phyloP scores from a whole-genome alignment of 1,284 basidiomycete species.

The Paramarasmius palmivorus region DNA sequence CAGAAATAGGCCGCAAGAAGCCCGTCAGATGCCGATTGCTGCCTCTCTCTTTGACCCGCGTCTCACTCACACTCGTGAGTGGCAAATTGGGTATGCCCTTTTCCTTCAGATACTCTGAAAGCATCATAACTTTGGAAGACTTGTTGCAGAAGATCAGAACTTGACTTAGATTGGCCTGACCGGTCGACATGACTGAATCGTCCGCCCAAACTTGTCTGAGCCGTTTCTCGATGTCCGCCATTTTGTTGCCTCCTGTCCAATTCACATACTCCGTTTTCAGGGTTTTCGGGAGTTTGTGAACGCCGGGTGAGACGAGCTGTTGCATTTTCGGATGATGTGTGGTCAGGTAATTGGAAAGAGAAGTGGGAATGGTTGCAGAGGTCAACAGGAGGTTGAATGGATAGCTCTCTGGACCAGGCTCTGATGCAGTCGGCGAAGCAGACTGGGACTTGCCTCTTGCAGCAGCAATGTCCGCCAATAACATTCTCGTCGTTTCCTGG shows the following conservation, averaged over 20 bases:
- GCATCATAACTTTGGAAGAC: conserved; percentile 61
- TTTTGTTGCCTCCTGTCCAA: conserved; percentile 78
- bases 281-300: conserved; percentile 75
- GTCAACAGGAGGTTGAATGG: conserved; percentile 81
- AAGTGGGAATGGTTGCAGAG: conserved; percentile 85
- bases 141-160: conserved; percentile 84
- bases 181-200: conserved; percentile 35
- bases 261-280: conserved; percentile 72
- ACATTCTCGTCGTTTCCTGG: conserved; percentile 62
- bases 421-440: conserved; percentile 16
- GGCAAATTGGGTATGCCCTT: conserved; percentile 69
- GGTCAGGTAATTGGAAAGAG: conserved; percentile 68
- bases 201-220: conserved; percentile 75
- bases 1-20: conserved; percentile 53
- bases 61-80: conserved; percentile 50
- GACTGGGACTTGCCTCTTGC: conserved; percentile 55
- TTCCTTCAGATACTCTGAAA: conserved; percentile 56
- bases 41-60: conserved; percentile 49
- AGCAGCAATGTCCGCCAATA: conserved; percentile 69
- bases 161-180: conserved; percentile 43
- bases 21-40: conserved; percentile 74
- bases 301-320: conserved; percentile 73
- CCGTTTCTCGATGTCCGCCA: conserved; percentile 75
- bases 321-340: conserved; percentile 58
- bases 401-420: conserved; percentile 37